Evolutionary conservation across 2,329 filamentous ascomycete genomes (phyloP).

Genomic region (Pseudogymnoascus sp.): DNA sequence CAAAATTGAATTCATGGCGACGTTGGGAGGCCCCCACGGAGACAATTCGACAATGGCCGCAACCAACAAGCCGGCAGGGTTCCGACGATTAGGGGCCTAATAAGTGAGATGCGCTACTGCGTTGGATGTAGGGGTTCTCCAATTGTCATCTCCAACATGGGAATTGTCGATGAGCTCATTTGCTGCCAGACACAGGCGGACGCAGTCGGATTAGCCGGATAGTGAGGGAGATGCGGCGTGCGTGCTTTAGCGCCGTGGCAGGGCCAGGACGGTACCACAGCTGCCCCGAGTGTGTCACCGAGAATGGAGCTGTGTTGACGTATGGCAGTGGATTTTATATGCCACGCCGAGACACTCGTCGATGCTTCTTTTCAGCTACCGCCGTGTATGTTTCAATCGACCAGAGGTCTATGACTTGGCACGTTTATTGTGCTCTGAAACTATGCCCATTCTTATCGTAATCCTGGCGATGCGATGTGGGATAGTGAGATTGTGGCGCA

Average conservation of each 20-base stretch:
- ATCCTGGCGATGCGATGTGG: background rate
- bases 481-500: background rate
- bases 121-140: background rate
- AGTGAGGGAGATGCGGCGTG: background rate
- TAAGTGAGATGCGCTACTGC: background rate
- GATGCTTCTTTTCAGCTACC: slow-evolving; percentile 1
- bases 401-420: background rate
- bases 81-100: background rate
- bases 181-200: background rate
- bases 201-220: background rate
- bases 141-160: background rate
- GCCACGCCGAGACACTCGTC: background rate
- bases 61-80: background rate
- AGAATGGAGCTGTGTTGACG: background rate
- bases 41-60: background rate
- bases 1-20: background rate
- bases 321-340: slow-evolving; percentile 1
- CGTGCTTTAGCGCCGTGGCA: slow-evolving; percentile 6
- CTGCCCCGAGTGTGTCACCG: background rate
- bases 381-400: background rate
- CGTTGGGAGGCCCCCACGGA: background rate
- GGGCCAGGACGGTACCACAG: background rate
- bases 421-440: background rate
- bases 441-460: background rate
- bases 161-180: slow-evolving; percentile 8